phyloP scores from a whole-genome alignment of 257 asterid species.

The Solanum raphanifolium region DNA sequence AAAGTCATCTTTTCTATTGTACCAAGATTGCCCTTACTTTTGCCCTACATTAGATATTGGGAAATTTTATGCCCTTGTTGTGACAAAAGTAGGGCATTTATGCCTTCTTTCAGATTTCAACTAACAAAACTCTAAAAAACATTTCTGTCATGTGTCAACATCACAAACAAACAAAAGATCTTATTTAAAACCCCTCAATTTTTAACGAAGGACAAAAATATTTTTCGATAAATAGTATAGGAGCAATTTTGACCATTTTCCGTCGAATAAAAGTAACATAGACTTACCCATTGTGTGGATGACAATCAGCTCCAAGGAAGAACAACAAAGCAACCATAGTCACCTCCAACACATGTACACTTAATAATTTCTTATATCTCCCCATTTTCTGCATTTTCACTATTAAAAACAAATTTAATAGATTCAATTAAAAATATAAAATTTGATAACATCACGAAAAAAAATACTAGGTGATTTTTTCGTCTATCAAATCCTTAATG shows the following conservation, averaged over 20 bases:
- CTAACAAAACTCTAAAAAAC: too few species aligned
- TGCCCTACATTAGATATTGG: background rate
- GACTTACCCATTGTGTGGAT: background rate
- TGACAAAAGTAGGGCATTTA: background rate
- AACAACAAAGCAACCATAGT: background rate
- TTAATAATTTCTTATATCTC: background rate
- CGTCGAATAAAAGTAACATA: background rate
- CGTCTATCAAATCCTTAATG: background rate
- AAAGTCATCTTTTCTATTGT: background rate
- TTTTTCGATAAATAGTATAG: background rate
- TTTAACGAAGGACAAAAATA: background rate
- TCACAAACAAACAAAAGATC: background rate
- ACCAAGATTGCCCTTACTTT: background rate
- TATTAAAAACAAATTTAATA: background rate
- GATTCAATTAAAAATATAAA: background rate
- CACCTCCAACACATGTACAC: background rate
- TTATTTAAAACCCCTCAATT: background rate
- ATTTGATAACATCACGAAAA: background rate
- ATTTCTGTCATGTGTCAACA: background rate
- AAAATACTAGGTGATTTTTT: background rate
- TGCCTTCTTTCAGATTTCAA: background rate
- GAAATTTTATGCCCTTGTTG: background rate
- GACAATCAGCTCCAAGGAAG: background rate
- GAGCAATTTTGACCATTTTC: background rate
- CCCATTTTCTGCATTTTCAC: background rate